Evolutionary conservation across 371 early-diverging fungal genomes (phyloP), one percentile per base, ranked within the genome.

Genomic region (Mucor piriformis): DNA sequence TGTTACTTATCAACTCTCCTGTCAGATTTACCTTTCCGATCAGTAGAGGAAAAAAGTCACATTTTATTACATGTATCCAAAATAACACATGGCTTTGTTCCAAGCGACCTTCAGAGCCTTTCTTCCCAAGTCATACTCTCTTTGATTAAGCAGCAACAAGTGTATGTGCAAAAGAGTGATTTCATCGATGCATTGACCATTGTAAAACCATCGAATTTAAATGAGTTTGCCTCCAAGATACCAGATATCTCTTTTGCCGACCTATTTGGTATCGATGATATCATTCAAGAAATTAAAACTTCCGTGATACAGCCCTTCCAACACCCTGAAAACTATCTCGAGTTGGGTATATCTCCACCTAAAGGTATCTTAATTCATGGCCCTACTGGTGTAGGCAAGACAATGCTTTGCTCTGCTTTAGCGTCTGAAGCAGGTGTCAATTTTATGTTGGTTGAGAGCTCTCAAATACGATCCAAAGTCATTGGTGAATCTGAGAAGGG

Each of bases 361-460:
- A 80, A 89, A 27, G 95, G 99, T 54, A 96, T 99, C 15, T 75
- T 99, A 48, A 86, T 99, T 64, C 96, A 99, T 74, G 99, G 99
- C 3, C 99, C 99, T 7, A 98, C 99, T 2, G 99, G 99, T 10
- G 97, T 97, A 54, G 99, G 99, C 54, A 99, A 99, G 77, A 99
- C 99, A 0, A 83, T 93, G 87, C 76, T 99, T 2, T 98, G 99
- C 38, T 90, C 90, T 69, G 99, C 99, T 0, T 75, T 99, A 29
- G 96, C 99, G 0, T 87, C 89, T 15, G 95, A 95, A 40, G 67
- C 81, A 3, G 85, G 85, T 2, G 82, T 91, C 56, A 92, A 90
- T 47, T 86, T 86, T 56, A 88, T 92, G 76, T 77, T 88, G 51
- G 88, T 89, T 1, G 91, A 91, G 68, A 83, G 88, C 21, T 83